Evolutionary conservation across 371 early-diverging fungal species (phyloP), one percentile per base, ranked within the genome.

Genomic region (Mucor sp.): DNA sequence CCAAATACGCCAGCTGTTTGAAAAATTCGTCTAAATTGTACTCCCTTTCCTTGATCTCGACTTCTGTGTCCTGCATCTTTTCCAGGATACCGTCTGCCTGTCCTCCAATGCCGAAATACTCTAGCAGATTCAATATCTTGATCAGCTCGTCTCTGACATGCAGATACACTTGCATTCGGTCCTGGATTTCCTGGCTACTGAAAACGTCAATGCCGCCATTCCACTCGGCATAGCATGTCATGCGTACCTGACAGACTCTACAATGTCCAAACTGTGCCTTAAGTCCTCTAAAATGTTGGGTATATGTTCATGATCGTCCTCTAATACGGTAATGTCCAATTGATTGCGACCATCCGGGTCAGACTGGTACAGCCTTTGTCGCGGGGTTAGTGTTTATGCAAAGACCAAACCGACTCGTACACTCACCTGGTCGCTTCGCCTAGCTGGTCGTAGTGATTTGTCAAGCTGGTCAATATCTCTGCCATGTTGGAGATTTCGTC

Each of bases 391-490:
- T n/a, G n/a, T 41, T 4, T 41, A 15, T 39, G 23, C 27, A 27
- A 21, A 11, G 6, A 14, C 44, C 25, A 35, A 30, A n/a, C 35
- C 6, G 1, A 19, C 3, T 33, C 12, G n/a, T 17, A 14, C 28
- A 8, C 62, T 28, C 59, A 81, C 80, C 77, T 72, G 11, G 81
- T 77, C 6, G 84, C 84, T 39, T 78, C 80, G 23, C 80, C 78
- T 9, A 81, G 66, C 66, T 84, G 84, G 50, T 78, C 79, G 65
- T 80, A 84, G 60, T 84, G 84, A 12, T 81, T 77, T 6, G 77
- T 80, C 28, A 84, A 55, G 61, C 80, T 78, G 6, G 73, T 78
- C 65, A 84, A 55, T 11, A 81, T 81, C 25, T 81, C 84, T 12
- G 84, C 84, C 84, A 84, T 84, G n/a, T 72, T 75, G 6, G 72